phyloP scores from a whole-genome alignment of 192 early-diverging fungal genomes.

The Podila epicladia region DNA sequence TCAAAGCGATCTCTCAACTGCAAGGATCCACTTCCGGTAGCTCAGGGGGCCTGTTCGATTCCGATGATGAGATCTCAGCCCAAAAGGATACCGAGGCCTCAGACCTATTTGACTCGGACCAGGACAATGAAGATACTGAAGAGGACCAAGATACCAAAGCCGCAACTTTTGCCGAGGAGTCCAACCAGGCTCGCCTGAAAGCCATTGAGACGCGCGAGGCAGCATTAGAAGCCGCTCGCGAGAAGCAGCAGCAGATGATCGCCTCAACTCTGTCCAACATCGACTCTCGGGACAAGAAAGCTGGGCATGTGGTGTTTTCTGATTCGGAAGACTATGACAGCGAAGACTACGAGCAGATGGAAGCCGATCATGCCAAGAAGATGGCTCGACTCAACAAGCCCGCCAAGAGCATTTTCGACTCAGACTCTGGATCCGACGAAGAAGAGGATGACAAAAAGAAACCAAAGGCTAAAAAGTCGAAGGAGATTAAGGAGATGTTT shows the following conservation, averaged over 20 bases:
- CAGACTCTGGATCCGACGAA: slow-evolving; percentile 41
- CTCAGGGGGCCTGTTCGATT: slow-evolving; percentile 39
- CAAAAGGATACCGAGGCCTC: background rate
- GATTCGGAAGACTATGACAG: slow-evolving; percentile 47
- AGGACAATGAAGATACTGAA: slow-evolving; percentile 7
- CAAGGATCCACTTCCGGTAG: slow-evolving; percentile 16
- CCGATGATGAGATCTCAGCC: slow-evolving; percentile 20
- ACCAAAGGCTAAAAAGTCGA: slow-evolving; percentile 10
- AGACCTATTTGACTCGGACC: background rate
- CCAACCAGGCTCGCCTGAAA: slow-evolving; percentile 38
- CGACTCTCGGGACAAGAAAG: slow-evolving; percentile 47
- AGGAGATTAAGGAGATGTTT: slow-evolving; percentile 61
- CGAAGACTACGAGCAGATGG: slow-evolving; percentile 37
- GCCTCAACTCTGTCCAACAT: slow-evolving; percentile 44
- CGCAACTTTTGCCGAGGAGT: slow-evolving; percentile 32
- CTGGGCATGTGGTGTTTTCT: slow-evolving; percentile 43
- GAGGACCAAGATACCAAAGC: background rate
- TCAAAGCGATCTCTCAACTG: slow-evolving; percentile 34
- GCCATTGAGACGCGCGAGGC: slow-evolving; percentile 39
- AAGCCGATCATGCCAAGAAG: slow-evolving; percentile 43
- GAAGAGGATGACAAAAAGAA: slow-evolving; percentile 2
- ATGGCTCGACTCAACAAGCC: slow-evolving; percentile 29
- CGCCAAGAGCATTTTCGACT: slow-evolving; percentile 46
- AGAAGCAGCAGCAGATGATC: slow-evolving; percentile 39
- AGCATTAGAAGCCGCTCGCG: slow-evolving; percentile 22